Evolutionary conservation across 306 rosid genomes (phyloP).

Genomic region (Benincasa hispida): DNA sequence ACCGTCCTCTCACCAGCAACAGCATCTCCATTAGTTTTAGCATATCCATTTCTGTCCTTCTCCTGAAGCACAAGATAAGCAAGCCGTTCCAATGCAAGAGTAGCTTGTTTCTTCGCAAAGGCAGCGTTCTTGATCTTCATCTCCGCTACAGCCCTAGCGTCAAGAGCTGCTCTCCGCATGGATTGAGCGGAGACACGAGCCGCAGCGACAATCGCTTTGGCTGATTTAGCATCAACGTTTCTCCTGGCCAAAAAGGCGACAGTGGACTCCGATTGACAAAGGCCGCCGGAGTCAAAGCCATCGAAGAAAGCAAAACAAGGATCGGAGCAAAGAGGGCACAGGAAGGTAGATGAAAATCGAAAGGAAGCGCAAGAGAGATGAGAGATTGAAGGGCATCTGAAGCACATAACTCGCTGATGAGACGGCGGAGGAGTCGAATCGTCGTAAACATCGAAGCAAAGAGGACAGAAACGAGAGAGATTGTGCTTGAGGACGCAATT

Average conservation of each 20-base stretch:
- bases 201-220: background rate
- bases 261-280: background rate
- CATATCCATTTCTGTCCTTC: conserved; percentile 1
- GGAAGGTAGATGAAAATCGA: conserved; percentile 17
- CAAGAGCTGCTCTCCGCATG: conserved; percentile 29
- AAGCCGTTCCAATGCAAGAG: conserved; percentile 38
- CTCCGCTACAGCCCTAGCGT: conserved; percentile 37
- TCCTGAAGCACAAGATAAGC: conserved; percentile 22
- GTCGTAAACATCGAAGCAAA: conserved; percentile 47
- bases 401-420: conserved; percentile 44
- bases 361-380: conserved; percentile 38
- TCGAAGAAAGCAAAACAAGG: conserved; percentile 32
- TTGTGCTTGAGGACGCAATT: conserved; percentile 55
- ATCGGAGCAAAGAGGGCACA: conserved; percentile 40
- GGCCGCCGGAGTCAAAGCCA: background rate
- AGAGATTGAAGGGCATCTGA: conserved; percentile 49
- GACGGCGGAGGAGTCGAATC: conserved; percentile 26
- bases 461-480: conserved; percentile 53
- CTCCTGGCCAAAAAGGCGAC: background rate
- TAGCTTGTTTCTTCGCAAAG: conserved; percentile 41
- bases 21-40: background rate
- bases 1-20: background rate
- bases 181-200: conserved; percentile 37
- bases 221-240: background rate
- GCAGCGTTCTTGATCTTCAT: conserved; percentile 35